These are phyloP conservation scores for Flaveria linearis DNA, from an alignment of 129 eudicot species.

Conservation along the genomic window DNA sequence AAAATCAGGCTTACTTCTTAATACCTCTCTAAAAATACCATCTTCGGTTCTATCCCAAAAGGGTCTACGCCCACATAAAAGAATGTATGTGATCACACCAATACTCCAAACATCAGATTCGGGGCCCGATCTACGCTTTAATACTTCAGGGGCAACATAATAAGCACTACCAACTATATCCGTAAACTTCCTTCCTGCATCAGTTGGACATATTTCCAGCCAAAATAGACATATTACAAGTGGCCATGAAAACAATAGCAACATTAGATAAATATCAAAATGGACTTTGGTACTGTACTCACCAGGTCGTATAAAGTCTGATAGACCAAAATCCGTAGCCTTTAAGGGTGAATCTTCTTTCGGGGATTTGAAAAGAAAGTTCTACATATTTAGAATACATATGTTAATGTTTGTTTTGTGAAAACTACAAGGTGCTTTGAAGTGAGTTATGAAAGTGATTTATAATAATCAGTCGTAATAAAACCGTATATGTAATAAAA, in stretches of 20 bases:
- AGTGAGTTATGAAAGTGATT: background rate
- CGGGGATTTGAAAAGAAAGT: slow-evolving; percentile 82
- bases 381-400: slow-evolving; percentile 48
- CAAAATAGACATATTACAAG: background rate
- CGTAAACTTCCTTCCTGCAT: slow-evolving; percentile 73
- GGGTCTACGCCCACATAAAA: slow-evolving; percentile 94
- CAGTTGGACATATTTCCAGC: background rate
- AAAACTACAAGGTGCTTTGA: background rate
- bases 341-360: slow-evolving; percentile 79
- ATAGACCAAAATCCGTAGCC: slow-evolving; percentile 99
- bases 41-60: slow-evolving; percentile 98
- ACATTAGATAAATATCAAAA: background rate
- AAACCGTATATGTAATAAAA: background rate
- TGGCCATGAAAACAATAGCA: background rate
- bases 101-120: slow-evolving; percentile 99
- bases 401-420: background rate
- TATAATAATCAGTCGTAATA: background rate
- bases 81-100: slow-evolving; percentile 92
- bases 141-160: slow-evolving; percentile 97
- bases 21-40: slow-evolving; percentile 94
- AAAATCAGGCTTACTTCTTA: slow-evolving; percentile 85
- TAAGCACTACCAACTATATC: slow-evolving; percentile 98
- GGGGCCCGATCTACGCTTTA: slow-evolving; percentile 90
- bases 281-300: slow-evolving; percentile 10
- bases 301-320: slow-evolving; percentile 96